Evolutionary conservation across 768 basidiomycete genomes (phyloP).

Genomic region (Pilatotrama ljubarskyi): DNA sequence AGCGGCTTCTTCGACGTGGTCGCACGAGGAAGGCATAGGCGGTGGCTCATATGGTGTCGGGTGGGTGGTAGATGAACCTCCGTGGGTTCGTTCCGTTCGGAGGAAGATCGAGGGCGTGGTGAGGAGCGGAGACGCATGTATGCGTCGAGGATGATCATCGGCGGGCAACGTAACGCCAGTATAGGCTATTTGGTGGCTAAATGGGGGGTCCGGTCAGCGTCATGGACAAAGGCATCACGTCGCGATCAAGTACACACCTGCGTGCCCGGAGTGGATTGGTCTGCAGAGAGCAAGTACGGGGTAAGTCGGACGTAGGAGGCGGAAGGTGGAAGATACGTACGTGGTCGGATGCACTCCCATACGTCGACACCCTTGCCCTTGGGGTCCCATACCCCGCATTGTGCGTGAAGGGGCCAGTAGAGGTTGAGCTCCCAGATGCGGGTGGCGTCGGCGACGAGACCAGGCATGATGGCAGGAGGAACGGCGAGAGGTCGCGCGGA

Average conservation of each 20-base stretch:
- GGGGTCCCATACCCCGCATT: slow-evolving; percentile 73
- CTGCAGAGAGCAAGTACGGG: slow-evolving; percentile 35
- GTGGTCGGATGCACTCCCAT: slow-evolving; percentile 72
- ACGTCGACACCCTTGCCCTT: slow-evolving; percentile 68
- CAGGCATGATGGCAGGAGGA: slow-evolving; percentile 32
- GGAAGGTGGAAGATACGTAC: slow-evolving; percentile 43
- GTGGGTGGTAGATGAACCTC: background rate
- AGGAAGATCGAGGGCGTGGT: background rate
- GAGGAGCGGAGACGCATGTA: slow-evolving; percentile 22
- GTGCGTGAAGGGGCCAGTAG: slow-evolving; percentile 62
- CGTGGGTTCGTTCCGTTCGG: background rate
- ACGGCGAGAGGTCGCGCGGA: slow-evolving; percentile 1
- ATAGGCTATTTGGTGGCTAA: slow-evolving; percentile 45
- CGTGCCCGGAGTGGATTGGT: slow-evolving; percentile 59
- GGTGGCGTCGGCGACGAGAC: slow-evolving; percentile 64
- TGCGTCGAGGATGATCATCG: slow-evolving; percentile 30
- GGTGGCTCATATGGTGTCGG: slow-evolving; percentile 7
- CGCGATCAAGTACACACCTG: slow-evolving; percentile 28
- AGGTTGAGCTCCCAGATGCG: slow-evolving; percentile 70
- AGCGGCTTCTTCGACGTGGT: slow-evolving; percentile 5
- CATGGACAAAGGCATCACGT: background rate
- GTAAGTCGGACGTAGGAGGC: slow-evolving; percentile 6
- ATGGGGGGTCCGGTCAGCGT: slow-evolving; percentile 4
- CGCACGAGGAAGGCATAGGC: slow-evolving; percentile 12
- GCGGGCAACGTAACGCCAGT: slow-evolving; percentile 51